Evolutionary conservation across 2,329 filamentous ascomycete species (phyloP).

Genomic region (Apiospora saccharicola): DNA sequence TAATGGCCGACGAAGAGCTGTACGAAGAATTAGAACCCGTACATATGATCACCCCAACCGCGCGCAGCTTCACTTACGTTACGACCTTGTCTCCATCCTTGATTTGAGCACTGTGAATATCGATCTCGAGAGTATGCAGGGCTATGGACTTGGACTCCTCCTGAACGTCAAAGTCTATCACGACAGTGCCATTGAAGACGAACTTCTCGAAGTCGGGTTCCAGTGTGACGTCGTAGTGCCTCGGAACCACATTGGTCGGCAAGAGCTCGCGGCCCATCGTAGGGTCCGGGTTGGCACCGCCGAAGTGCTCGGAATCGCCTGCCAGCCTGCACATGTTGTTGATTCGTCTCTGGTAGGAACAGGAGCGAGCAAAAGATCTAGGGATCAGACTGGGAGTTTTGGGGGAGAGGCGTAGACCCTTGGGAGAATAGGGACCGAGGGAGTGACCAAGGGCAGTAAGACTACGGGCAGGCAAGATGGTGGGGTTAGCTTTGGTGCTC

Average conservation of each 20-base stretch:
- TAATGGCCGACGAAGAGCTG: slow-evolving; percentile 70
- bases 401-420: slow-evolving; percentile 11
- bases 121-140: slow-evolving; percentile 86
- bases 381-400: not conserved
- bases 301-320: slow-evolving; percentile 61
- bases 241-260: slow-evolving; percentile 89
- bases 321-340: slow-evolving; percentile 73
- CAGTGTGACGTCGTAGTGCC: slow-evolving; percentile 88
- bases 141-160: slow-evolving; percentile 85
- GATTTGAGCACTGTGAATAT: slow-evolving; percentile 79
- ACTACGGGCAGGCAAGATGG: slow-evolving; percentile 9
- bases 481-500: slow-evolving; percentile 20
- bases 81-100: slow-evolving; percentile 63
- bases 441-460: not conserved
- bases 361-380: slow-evolving; percentile 52
- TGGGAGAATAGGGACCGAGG: slow-evolving; percentile 4
- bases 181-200: slow-evolving; percentile 83
- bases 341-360: slow-evolving; percentile 71
- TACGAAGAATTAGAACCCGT: slow-evolving; percentile 41
- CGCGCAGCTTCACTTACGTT: slow-evolving; percentile 45
- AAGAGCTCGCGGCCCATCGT: slow-evolving; percentile 76
- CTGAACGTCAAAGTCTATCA: slow-evolving; percentile 85
- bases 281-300: slow-evolving; percentile 65
- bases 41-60: slow-evolving; percentile 24
- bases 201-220: slow-evolving; percentile 91